A percentile compares a stretch with the other conserved stretches of the same genome.
Conservation (phyloP, 129 eudicot genomes). For the Escallonia rubra region DNA sequence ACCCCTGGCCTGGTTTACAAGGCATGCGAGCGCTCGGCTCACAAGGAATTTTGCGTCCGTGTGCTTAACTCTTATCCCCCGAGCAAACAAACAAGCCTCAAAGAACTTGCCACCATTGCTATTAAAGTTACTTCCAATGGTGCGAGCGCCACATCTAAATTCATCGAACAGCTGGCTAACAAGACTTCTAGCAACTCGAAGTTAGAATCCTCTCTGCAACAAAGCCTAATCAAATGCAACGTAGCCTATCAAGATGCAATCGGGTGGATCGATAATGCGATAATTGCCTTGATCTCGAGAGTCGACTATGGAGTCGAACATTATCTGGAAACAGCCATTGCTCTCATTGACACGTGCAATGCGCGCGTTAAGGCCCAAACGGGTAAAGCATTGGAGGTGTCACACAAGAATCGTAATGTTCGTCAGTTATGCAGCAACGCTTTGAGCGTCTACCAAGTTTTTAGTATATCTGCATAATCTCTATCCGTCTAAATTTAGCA, state of each 20-base stretch:
- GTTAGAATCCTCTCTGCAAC: slow-evolving; percentile 17
- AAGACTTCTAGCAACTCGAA: slow-evolving; percentile 14
- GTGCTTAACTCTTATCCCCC: slow-evolving; percentile 30
- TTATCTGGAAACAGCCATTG: slow-evolving; percentile 39
- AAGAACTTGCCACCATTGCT: slow-evolving; percentile 43
- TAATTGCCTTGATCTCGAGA: slow-evolving; percentile 25
- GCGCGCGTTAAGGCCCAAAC: slow-evolving; percentile 15
- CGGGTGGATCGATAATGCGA: slow-evolving; percentile 40
- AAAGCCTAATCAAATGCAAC: slow-evolving; percentile 37
- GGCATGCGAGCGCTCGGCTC: slow-evolving; percentile 33
- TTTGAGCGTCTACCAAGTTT: slow-evolving; percentile 25
- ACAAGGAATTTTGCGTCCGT: slow-evolving; percentile 31
- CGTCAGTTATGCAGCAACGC: slow-evolving; percentile 29
- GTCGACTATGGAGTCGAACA: slow-evolving; percentile 15
- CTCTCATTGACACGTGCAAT: slow-evolving; percentile 40
- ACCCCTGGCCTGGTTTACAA: slow-evolving; percentile 17
- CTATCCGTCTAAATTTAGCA: too few relatives aligned
- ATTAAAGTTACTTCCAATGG: slow-evolving; percentile 30
- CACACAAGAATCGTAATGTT: slow-evolving; percentile 29
- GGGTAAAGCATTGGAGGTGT: slow-evolving; percentile 20
- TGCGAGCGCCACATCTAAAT: slow-evolving; percentile 20
- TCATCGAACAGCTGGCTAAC: slow-evolving; percentile 11
- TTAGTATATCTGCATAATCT: not conserved
- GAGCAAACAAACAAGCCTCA: slow-evolving; percentile 26
- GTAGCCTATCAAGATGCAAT: slow-evolving; percentile 28